These are phyloP conservation scores for Linum usitatissimum DNA, from an alignment of 345 rosid genomes.

Conservation along the genomic window DNA sequence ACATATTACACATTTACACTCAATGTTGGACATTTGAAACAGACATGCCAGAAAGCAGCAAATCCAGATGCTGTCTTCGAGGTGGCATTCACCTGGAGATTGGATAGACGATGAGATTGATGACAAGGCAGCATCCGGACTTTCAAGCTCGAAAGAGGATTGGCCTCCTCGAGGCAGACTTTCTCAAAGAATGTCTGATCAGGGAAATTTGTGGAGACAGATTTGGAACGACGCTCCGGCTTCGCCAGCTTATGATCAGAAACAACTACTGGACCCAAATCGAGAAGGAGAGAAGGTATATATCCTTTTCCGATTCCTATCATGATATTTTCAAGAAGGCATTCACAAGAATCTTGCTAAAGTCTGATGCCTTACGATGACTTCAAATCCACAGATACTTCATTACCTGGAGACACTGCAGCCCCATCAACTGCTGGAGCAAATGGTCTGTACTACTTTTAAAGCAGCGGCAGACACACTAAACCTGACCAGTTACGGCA, in stretches of 20 bases:
- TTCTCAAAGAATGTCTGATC: conserved; percentile 86
- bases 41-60: conserved; percentile 99
- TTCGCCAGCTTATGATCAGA: conserved; percentile 73
- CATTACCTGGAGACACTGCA: conserved; percentile 86
- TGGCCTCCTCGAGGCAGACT: conserved; percentile 91
- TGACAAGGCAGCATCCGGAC: conserved; percentile 31
- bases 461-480: conserved; percentile 88
- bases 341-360: too few relatives aligned
- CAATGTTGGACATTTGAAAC: conserved; percentile 19
- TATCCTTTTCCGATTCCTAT: background rate
- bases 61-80: conserved; percentile 88
- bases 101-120: conserved; percentile 47
- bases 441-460: conserved; percentile 91
- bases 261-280: conserved; percentile 73
- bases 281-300: conserved; percentile 97
- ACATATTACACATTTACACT: too few relatives aligned
- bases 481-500: conserved; percentile 59
- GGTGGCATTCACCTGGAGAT: conserved; percentile 98
- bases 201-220: conserved; percentile 78
- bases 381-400: conserved; percentile 43
- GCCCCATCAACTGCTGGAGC: conserved; percentile 91
- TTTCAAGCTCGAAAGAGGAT: conserved; percentile 31
- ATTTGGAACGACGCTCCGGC: conserved; percentile 81
- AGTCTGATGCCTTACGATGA: conserved; percentile 8
- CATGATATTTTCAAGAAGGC: too few relatives aligned